Conservation (phyloP, 2,329 filamentous ascomycete genomes). For the Ophiostoma montium region DNA sequence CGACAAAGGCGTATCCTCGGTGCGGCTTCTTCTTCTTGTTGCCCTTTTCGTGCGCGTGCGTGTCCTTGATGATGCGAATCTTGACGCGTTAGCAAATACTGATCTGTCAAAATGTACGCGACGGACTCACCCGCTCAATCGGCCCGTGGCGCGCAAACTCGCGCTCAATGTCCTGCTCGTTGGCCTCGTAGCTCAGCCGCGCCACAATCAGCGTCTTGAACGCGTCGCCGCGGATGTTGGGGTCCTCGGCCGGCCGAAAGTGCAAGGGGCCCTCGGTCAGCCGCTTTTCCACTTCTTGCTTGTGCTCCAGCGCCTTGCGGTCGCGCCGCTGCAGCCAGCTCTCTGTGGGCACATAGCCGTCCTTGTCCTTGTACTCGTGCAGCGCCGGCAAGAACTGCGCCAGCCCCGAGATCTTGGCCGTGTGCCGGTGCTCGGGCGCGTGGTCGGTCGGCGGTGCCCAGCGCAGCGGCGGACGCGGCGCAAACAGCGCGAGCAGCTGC, state of each 20-base stretch:
- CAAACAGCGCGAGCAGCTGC: constrained; percentile 85
- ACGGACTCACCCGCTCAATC: constrained; percentile 64
- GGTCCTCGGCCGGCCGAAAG: constrained; percentile 70
- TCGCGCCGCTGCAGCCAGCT: constrained; percentile 85
- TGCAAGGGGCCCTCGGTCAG: constrained; percentile 46
- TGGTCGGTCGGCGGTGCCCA: constrained; percentile 76
- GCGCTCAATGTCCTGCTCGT: constrained; percentile 77
- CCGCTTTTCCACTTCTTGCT: constrained; percentile 48
- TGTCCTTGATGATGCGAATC: constrained; percentile 80
- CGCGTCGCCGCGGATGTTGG: constrained; percentile 80
- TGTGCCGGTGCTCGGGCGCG: constrained; percentile 69
- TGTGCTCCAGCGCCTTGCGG: constrained; percentile 69
- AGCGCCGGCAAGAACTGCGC: constrained; percentile 62
- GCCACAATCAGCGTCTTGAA: constrained; percentile 93
- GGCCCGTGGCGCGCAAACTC: constrained; percentile 90
- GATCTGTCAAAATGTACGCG: neutral
- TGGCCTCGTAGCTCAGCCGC: constrained; percentile 77
- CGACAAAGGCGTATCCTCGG: constrained; percentile 88
- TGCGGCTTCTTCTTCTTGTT: constrained; percentile 73
- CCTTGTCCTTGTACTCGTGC: constrained; percentile 62
- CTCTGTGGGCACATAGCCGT: constrained; percentile 69
- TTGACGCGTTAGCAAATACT: constrained; percentile 26
- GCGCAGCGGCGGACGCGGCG: constrained; percentile 79
- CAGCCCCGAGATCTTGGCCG: constrained; percentile 57
- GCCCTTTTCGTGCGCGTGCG: constrained; percentile 50